phyloP scores from a whole-genome alignment of 1,139 yeast species.

The Zygoascus meyerae region DNA sequence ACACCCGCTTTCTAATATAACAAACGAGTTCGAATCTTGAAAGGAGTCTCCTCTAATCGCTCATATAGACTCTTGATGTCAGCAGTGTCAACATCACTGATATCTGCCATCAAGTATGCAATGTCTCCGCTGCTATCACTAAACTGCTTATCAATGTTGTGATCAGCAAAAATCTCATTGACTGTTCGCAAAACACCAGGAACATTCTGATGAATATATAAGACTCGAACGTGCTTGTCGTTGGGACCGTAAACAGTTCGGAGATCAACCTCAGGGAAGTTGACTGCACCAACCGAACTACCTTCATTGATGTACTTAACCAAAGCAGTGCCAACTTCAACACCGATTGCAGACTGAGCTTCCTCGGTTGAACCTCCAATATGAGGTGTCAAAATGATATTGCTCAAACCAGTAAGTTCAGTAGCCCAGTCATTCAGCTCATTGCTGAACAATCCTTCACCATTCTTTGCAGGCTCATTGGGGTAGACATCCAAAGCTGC shows the following conservation, averaged over 20 bases:
- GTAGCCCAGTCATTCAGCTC: constrained; percentile 77
- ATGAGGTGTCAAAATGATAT: constrained; percentile 91
- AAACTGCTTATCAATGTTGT: constrained; percentile 96
- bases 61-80: constrained; percentile 83
- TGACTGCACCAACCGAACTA: constrained; percentile 90
- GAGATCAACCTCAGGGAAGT: constrained; percentile 96
- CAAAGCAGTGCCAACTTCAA: constrained; percentile 84
- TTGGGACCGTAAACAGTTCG: constrained; percentile 88
- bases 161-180: constrained; percentile 88
- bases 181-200: constrained; percentile 99
- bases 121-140: constrained; percentile 94
- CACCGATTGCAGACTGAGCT: constrained; percentile 96
- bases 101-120: constrained; percentile 98
- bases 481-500: constrained; percentile 97
- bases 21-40: constrained; percentile 86
- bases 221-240: constrained; percentile 78
- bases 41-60: constrained; percentile 83
- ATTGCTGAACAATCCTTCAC: constrained; percentile 69
- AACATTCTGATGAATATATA: constrained; percentile 94
- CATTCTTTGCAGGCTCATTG: constrained; percentile 96
- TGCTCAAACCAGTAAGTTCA: constrained; percentile 76
- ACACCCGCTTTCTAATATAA: constrained; percentile 48
- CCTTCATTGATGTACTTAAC: constrained; percentile 95
- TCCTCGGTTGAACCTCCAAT: constrained; percentile 99
- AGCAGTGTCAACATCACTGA: constrained; percentile 72